Base-by-base conservation (phyloP, 768 basidiomycete genomes). In the Porpolomopsis calyptriformis region DNA sequence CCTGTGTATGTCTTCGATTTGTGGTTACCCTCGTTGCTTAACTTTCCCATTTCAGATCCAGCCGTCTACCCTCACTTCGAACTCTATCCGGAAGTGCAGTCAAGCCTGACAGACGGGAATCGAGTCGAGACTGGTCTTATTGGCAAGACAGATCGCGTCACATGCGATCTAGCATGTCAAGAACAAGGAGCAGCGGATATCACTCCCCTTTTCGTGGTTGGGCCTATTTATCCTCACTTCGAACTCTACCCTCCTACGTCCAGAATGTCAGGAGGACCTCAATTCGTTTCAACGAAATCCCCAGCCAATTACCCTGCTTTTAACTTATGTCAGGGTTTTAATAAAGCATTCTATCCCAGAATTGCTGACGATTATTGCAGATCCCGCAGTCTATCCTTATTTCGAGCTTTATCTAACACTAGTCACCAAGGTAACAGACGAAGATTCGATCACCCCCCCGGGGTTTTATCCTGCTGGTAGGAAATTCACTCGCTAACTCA, bases 21-120 rank as follows among this genome's bases (percentile, higher is more conserved):
- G 26, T 43, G 52, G 41, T 43, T 14, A 10, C 18, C 26, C 37
- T 54, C 52, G 54, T 41, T 47, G 49, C 19, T 51, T 16, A 33
- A n/a, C 12, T 43, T 36, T 40, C 7, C 36, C 16, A 10, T 11
- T n/a, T 23, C 39, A 71, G 70, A 71, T 49, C 64, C 64, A 2
- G 49, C 60, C 19, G 46, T 66, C 35, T 72, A 71, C 50, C 70
- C 74, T 27, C 47, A 66, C 51, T 59, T 72, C 42, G 55, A 63
- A 44, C 57, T 69, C 33, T 73, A 68, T 52, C 69, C 67, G 24
- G 22, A 22, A n/a, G n/a, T n/a, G n/a, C n/a, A n/a, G n/a, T n/a
- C 18, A 19, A 23, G 18, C 8, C 31, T 11, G 18, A 20, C 9
- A n/a, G 16, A 5, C 10, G 5, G 40, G 40, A 23, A n/a, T n/a